Conservation (phyloP, 495 filamentous ascomycete genomes). For the Annulohypoxylon nitens region DNA sequence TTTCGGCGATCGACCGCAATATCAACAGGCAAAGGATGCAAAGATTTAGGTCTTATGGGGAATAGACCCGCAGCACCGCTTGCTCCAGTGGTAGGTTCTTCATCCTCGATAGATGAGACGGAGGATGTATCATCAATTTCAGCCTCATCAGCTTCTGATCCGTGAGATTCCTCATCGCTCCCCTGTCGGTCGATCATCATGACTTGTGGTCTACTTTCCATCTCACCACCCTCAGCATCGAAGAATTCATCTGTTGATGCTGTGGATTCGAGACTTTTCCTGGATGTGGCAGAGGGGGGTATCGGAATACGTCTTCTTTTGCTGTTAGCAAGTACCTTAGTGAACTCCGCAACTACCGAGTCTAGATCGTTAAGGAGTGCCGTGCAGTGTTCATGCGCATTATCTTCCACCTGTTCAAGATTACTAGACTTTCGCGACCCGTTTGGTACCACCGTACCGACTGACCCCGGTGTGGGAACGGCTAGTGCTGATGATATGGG, state of each 20-base stretch:
- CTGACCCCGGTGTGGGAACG: slow-evolving; percentile 65
- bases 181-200: slow-evolving; percentile 77
- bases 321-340: slow-evolving; percentile 77
- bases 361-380: slow-evolving; percentile 87
- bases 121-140: slow-evolving; percentile 71
- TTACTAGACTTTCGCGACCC: slow-evolving; percentile 45
- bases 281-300: slow-evolving; percentile 64
- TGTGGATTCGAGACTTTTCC: slow-evolving; percentile 82
- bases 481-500: slow-evolving; percentile 69
- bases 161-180: slow-evolving; percentile 68
- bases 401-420: slow-evolving; percentile 64
- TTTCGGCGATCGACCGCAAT: slow-evolving; percentile 73
- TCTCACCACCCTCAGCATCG: slow-evolving; percentile 82
- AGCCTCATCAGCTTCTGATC: slow-evolving; percentile 68
- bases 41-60: slow-evolving; percentile 77
- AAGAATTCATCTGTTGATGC: slow-evolving; percentile 90
- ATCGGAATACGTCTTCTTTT: slow-evolving; percentile 77
- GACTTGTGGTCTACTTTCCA: slow-evolving; percentile 70
- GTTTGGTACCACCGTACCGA: slow-evolving; percentile 48
- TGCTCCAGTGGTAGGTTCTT: slow-evolving; percentile 59
- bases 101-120: slow-evolving; percentile 70
- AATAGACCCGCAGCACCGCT: slow-evolving; percentile 67
- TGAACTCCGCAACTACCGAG: slow-evolving; percentile 83
- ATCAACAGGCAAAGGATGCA: slow-evolving; percentile 81
- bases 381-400: slow-evolving; percentile 81